Evolutionary conservation across 495 filamentous ascomycete species (phyloP).

Genomic region (Symbiotaphrina buchneri): DNA sequence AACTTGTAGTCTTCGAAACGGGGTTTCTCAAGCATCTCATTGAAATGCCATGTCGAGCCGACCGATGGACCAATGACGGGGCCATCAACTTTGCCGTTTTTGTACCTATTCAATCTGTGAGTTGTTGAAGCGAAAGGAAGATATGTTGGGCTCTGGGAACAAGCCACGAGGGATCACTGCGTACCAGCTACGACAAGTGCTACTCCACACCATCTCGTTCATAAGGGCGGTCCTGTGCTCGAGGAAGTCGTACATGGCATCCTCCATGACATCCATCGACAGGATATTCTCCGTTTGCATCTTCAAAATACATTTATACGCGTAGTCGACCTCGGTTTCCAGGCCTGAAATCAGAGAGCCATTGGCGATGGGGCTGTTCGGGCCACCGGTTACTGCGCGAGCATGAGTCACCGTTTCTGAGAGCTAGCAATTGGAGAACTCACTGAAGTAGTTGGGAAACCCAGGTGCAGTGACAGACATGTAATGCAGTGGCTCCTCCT

Average conservation of each 20-base stretch:
- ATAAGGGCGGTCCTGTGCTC: slow-evolving; percentile 39
- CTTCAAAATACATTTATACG: slow-evolving; percentile 41
- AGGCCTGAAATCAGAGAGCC: slow-evolving; percentile 26
- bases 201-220: slow-evolving; percentile 32
- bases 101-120: too few relatives aligned
- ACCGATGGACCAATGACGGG: slow-evolving; percentile 44
- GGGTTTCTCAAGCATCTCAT: slow-evolving; percentile 30
- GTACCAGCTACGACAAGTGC: slow-evolving; percentile 48
- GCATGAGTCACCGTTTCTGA: too few relatives aligned
- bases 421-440: too few relatives aligned
- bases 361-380: slow-evolving; percentile 23
- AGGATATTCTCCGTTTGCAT: slow-evolving; percentile 38
- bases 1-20: slow-evolving; percentile 59
- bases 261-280: slow-evolving; percentile 24
- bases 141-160: too few relatives aligned
- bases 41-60: slow-evolving; percentile 32
- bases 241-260: slow-evolving; percentile 38
- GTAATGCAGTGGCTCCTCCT: slow-evolving; percentile 41
- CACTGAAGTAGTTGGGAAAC: slow-evolving; percentile 40
- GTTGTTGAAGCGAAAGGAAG: too few relatives aligned
- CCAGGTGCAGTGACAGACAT: slow-evolving; percentile 34
- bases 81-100: slow-evolving; percentile 31
- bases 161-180: too few relatives aligned
- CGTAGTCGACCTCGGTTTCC: slow-evolving; percentile 35
- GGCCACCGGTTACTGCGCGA: too few relatives aligned